phyloP scores from a whole-genome alignment of 2,329 filamentous ascomycete species.

The Pezicula rhizophila region DNA sequence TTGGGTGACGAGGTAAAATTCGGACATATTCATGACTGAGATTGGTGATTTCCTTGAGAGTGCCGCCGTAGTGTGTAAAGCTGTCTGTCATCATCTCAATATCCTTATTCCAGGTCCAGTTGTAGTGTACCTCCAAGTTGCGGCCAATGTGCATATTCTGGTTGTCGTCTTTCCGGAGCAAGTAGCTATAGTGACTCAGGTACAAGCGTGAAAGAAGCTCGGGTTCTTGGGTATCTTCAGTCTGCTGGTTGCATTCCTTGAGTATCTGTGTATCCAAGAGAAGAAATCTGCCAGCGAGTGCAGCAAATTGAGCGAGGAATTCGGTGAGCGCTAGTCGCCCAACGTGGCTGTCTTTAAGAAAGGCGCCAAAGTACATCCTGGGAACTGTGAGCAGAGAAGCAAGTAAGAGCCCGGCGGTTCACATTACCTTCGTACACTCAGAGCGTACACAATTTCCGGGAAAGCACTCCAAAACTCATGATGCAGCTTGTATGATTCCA shows the following conservation, averaged over 20 bases:
- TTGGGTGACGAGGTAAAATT: conserved; percentile 40
- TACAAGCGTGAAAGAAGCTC: conserved; percentile 40
- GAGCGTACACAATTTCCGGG: conserved; percentile 41
- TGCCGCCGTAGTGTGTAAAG: conserved; percentile 32
- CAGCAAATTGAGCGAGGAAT: conserved; percentile 32
- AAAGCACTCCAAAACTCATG: conserved; percentile 46
- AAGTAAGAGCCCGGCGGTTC: neutral
- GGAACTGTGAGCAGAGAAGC: conserved; percentile 10
- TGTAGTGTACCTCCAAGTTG: conserved; percentile 34
- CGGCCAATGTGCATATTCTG: conserved; percentile 25
- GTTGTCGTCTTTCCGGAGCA: conserved; percentile 30
- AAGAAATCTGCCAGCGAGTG: conserved; percentile 46
- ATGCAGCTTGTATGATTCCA: conserved; percentile 39
- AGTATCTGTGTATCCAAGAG: conserved; percentile 40
- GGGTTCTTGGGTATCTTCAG: conserved; percentile 27
- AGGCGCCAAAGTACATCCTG: conserved; percentile 26
- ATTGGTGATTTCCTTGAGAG: conserved; percentile 36
- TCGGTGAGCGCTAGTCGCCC: conserved; percentile 20
- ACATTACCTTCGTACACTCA: conserved; percentile 37
- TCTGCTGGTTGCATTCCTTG: conserved; percentile 16
- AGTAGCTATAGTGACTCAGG: conserved; percentile 37
- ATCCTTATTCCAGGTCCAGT: conserved; percentile 27
- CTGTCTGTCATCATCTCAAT: conserved; percentile 14
- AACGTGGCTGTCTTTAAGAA: conserved; percentile 17
- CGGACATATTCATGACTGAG: conserved; percentile 36